Percentiles rank a stretch among this genome's conserved stretches.
Conservation (phyloP, 2,329 filamentous ascomycete species). For the Pseudofabraea citricarpa region DNA sequence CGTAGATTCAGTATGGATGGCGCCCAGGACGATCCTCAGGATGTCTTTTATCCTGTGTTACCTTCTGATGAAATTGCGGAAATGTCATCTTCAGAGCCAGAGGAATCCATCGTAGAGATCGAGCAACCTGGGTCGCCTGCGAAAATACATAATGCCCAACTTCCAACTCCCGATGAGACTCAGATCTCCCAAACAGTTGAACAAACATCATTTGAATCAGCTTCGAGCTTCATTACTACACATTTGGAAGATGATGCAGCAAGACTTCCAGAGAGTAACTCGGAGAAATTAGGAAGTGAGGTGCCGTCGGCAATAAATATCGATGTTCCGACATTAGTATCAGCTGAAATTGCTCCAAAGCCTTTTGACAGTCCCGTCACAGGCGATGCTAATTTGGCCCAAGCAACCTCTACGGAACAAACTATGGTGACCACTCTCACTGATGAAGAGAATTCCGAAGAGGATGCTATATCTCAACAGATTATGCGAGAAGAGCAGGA, state of each 20-base stretch:
- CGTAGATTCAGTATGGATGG: neutral
- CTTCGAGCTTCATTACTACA: neutral
- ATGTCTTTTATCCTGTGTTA: neutral
- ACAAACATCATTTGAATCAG: slow-evolving; percentile 10
- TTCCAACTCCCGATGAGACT: slow-evolving; percentile 23
- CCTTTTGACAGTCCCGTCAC: too few relatives aligned
- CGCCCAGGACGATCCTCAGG: neutral
- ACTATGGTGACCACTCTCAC: too few relatives aligned
- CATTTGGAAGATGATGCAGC: neutral
- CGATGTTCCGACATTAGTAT: too few relatives aligned
- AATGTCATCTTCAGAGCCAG: neutral
- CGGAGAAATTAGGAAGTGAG: too few relatives aligned
- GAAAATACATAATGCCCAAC: slow-evolving; percentile 11
- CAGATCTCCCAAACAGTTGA: slow-evolving; percentile 11
- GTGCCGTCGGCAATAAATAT: too few relatives aligned
- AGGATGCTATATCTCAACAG: neutral
- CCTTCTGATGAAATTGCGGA: neutral
- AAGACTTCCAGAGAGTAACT: too few relatives aligned
- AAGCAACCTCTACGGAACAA: too few relatives aligned
- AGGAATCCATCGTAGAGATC: neutral
- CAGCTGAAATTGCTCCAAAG: too few relatives aligned
- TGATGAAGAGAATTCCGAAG: neutral
- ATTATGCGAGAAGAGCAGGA: slow-evolving; percentile 2
- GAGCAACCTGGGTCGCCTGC: neutral
- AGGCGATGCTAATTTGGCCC: too few relatives aligned